These are phyloP conservation scores for Brassica carinata DNA, from an alignment of 345 rosid species.

Conservation along the genomic window DNA sequence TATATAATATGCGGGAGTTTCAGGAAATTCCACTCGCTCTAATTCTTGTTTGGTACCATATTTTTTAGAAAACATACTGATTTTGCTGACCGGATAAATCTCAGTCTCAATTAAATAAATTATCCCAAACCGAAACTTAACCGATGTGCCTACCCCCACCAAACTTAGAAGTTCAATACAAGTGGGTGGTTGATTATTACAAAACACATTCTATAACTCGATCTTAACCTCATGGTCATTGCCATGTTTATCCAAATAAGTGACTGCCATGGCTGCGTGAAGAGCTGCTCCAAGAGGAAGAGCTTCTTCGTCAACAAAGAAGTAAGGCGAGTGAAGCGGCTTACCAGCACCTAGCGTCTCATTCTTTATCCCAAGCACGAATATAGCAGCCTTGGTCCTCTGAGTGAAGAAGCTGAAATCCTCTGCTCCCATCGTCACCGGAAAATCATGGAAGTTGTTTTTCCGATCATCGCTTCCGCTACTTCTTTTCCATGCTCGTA, in stretches of 20 bases:
- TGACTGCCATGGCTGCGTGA: slow-evolving; percentile 62
- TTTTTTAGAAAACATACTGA: background rate
- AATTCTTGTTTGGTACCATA: background rate
- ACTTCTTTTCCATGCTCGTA: slow-evolving; percentile 59
- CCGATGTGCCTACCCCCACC: background rate
- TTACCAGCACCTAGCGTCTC: slow-evolving; percentile 54
- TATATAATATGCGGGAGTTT: background rate
- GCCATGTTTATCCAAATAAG: slow-evolving; percentile 53
- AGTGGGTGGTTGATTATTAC: background rate
- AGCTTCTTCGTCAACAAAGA: slow-evolving; percentile 62
- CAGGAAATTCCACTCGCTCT: background rate
- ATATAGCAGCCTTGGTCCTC: slow-evolving; percentile 58
- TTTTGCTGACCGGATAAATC: background rate
- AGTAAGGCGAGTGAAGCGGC: slow-evolving; percentile 64
- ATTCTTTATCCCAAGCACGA: slow-evolving; percentile 55
- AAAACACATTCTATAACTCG: slow-evolving; percentile 29
- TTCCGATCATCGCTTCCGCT: slow-evolving; percentile 57
- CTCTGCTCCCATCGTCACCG: slow-evolving; percentile 65
- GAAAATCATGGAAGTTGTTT: slow-evolving; percentile 54
- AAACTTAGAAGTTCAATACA: slow-evolving; percentile 7
- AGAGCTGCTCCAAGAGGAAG: slow-evolving; percentile 72
- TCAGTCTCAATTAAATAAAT: background rate
- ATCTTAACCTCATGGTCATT: slow-evolving; percentile 23
- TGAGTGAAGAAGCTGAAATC: slow-evolving; percentile 73
- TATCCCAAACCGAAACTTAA: background rate